These are phyloP conservation scores for Coemansia sp. DNA, from an alignment of 192 early-diverging fungal genomes.

Conservation along the genomic window DNA sequence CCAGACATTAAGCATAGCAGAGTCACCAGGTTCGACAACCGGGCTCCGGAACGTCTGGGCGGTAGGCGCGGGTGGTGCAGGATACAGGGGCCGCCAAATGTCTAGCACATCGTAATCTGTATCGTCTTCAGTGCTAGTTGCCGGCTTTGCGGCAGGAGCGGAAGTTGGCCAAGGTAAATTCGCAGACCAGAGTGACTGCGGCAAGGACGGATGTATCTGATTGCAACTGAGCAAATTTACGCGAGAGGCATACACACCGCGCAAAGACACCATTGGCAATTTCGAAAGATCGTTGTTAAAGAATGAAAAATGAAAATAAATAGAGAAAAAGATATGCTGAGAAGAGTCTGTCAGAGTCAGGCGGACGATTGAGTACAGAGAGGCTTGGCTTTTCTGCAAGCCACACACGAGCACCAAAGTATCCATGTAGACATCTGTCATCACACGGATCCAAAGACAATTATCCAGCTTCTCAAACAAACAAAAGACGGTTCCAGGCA, in stretches of 20 bases:
- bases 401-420: no score
- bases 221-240: slow-evolving; percentile 1
- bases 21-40: not conserved
- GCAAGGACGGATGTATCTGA: not conserved
- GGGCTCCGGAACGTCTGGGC: not conserved
- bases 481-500: not conserved
- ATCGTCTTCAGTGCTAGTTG: not conserved
- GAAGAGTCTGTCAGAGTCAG: no score
- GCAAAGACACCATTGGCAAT: not conserved
- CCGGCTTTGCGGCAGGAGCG: not conserved
- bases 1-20: slow-evolving; percentile 25
- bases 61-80: not conserved
- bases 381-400: no score
- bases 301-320: not conserved
- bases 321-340: not conserved
- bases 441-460: no score
- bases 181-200: not conserved
- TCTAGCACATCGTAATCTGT: not conserved
- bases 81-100: not conserved
- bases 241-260: not conserved
- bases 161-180: not conserved
- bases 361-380: no score
- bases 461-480: not conserved
- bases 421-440: not conserved
- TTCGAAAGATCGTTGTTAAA: not conserved